Conservation (phyloP, 306 rosid species). For the Neltuma alba region DNA sequence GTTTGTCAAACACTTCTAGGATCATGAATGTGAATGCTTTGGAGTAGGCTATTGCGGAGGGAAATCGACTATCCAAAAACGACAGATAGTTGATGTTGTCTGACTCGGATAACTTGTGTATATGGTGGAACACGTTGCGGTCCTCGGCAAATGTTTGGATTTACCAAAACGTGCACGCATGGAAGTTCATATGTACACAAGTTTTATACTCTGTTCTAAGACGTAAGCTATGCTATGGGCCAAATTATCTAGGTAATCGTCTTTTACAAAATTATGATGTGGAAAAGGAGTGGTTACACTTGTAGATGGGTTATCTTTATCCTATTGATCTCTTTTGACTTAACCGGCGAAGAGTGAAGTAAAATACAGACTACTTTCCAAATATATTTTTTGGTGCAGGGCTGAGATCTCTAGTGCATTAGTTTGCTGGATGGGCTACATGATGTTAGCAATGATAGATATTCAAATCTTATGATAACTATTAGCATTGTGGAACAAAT, state of each 20-base stretch:
- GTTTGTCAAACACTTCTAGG: neutral
- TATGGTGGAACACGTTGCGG: constrained; percentile 15
- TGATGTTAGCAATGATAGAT: neutral
- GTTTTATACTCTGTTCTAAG: constrained; percentile 21
- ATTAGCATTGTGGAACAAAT: constrained; percentile 13
- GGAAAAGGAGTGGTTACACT: constrained; percentile 2
- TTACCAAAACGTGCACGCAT: constrained; percentile 16
- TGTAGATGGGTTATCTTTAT: constrained; percentile 26
- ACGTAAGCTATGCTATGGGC: constrained; percentile 30
- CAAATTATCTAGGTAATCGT: constrained; percentile 26
- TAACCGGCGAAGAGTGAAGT: constrained; percentile 7
- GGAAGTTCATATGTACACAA: constrained; percentile 28
- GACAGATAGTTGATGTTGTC: constrained; percentile 1
- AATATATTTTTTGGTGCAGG: neutral
- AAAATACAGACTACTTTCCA: constrained; percentile 23
- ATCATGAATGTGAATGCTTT: neutral
- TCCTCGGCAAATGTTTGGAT: constrained; percentile 31
- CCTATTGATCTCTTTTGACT: constrained; percentile 15
- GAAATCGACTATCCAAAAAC: constrained; percentile 2
- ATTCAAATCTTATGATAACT: neutral
- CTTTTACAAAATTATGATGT: constrained; percentile 13
- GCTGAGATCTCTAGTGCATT: neutral
- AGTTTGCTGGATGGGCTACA: constrained; percentile 16
- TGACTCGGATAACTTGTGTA: constrained; percentile 32
- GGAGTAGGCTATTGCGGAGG: neutral